Percentiles rank a stretch among this genome's conserved stretches.
Evolutionary conservation across 768 basidiomycete genomes (phyloP).

Genomic region (Leucosporidium scottii): DNA sequence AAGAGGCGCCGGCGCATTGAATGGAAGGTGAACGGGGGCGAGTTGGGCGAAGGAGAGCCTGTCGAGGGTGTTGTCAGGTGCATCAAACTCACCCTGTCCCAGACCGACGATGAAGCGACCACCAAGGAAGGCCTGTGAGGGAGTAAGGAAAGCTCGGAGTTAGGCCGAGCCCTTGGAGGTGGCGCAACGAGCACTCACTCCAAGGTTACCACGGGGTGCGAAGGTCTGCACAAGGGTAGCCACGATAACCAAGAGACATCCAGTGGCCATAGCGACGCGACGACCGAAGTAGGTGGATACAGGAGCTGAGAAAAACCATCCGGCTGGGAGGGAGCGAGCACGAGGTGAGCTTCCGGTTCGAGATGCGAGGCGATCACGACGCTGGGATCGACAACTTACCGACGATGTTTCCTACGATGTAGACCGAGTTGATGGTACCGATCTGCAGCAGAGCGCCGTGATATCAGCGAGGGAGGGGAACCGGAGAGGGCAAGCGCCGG

Average conservation of each 20-base stretch:
- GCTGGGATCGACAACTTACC: neutral
- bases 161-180: neutral
- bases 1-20: too few relatives aligned
- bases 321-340: too few relatives aligned
- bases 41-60: too few relatives aligned
- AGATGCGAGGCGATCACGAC: neutral
- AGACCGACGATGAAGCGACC: neutral
- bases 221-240: neutral
- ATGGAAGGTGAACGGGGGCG: too few relatives aligned
- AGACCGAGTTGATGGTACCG: neutral
- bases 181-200: neutral
- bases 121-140: neutral
- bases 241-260: neutral
- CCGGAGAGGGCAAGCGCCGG: too few relatives aligned
- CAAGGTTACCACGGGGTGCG: neutral
- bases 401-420: conserved; percentile 1
- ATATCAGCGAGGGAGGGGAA: too few relatives aligned
- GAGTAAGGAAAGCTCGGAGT: neutral
- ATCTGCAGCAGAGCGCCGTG: neutral
- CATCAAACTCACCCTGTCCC: neutral
- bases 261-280: too few relatives aligned
- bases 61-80: too few relatives aligned
- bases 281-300: too few relatives aligned
- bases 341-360: too few relatives aligned
- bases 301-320: too few relatives aligned